Percentiles rank a stretch among this genome's conserved stretches.
Evolutionary conservation across 305 asterid genomes (phyloP).

Genomic region (Nicotiana rustica): DNA sequence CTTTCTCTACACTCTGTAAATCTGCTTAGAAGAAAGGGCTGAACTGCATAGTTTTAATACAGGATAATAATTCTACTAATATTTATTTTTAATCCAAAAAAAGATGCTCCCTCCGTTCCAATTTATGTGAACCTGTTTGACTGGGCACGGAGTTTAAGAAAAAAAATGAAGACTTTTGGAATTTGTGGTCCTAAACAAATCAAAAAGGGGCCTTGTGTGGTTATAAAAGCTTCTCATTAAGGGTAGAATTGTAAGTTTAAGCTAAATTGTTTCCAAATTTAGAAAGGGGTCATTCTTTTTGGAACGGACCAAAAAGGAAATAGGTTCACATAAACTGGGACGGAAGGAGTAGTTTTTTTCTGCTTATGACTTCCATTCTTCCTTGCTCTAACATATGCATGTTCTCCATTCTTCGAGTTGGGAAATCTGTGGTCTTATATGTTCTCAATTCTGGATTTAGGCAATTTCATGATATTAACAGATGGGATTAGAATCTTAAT

Average conservation of each 20-base stretch:
- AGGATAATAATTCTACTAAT: background rate
- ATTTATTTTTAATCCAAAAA: background rate
- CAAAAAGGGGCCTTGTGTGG: too few relatives aligned
- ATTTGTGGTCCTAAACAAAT: too few relatives aligned
- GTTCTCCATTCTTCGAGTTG: background rate
- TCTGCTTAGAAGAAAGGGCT: background rate
- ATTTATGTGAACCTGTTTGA: too few relatives aligned
- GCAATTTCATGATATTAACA: conserved; percentile 1
- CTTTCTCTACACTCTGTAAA: background rate
- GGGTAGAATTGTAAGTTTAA: too few relatives aligned
- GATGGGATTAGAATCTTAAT: conserved; percentile 3
- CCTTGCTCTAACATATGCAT: conserved; percentile 12
- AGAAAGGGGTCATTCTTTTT: too few relatives aligned
- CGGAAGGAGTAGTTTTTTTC: background rate
- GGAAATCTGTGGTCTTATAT: conserved; percentile 4
- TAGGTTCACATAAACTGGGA: too few relatives aligned
- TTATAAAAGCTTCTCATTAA: too few relatives aligned
- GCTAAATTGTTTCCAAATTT: too few relatives aligned
- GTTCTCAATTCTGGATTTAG: background rate
- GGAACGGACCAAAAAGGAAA: too few relatives aligned
- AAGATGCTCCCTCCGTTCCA: background rate
- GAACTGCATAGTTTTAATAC: background rate
- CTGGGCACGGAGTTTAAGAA: too few relatives aligned
- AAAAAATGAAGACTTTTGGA: too few relatives aligned
- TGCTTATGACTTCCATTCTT: background rate